phyloP scores from a whole-genome alignment of 2,329 filamentous ascomycete species.

The Aspergillus hortae region DNA sequence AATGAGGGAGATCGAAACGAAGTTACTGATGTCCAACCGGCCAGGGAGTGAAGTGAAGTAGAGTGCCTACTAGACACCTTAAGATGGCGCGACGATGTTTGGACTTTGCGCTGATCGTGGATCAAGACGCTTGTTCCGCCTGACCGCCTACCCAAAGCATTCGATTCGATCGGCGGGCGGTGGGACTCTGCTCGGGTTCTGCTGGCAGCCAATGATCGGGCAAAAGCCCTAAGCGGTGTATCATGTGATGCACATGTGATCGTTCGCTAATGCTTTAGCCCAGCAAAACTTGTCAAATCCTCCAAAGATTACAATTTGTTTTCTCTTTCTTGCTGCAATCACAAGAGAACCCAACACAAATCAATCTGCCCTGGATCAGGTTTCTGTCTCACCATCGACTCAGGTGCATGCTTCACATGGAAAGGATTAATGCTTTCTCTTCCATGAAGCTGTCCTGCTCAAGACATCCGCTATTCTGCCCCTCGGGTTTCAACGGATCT shows the following conservation, averaged over 20 bases:
- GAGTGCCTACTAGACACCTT: too few species aligned
- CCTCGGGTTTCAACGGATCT: not conserved
- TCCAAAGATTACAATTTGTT: not conserved
- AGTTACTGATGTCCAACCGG: too few species aligned
- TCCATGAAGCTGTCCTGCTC: not conserved
- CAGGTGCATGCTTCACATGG: slow-evolving; percentile 20
- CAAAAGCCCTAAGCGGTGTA: slow-evolving; percentile 17
- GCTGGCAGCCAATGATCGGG: slow-evolving; percentile 13
- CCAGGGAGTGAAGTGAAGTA: too few species aligned
- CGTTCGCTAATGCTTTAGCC: not conserved
- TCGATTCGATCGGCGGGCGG: too few species aligned
- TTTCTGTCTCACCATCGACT: slow-evolving; percentile 4
- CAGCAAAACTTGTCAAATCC: too few species aligned
- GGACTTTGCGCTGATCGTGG: too few species aligned
- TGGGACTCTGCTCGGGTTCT: too few species aligned
- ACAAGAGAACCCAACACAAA: slow-evolving; percentile 10
- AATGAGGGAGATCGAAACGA: too few species aligned
- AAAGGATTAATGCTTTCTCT: slow-evolving; percentile 7
- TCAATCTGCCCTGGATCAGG: slow-evolving; percentile 15
- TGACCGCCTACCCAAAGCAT: not conserved
- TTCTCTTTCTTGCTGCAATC: slow-evolving; percentile 12
- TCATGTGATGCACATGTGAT: slow-evolving; percentile 30
- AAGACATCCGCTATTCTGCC: too few species aligned
- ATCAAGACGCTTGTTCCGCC: not conserved
- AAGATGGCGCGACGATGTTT: too few species aligned